Percentiles rank a stretch among this genome's conserved stretches.
phyloP scores from a whole-genome alignment of 2,329 filamentous ascomycete genomes.

The Colletotrichum sp. region DNA sequence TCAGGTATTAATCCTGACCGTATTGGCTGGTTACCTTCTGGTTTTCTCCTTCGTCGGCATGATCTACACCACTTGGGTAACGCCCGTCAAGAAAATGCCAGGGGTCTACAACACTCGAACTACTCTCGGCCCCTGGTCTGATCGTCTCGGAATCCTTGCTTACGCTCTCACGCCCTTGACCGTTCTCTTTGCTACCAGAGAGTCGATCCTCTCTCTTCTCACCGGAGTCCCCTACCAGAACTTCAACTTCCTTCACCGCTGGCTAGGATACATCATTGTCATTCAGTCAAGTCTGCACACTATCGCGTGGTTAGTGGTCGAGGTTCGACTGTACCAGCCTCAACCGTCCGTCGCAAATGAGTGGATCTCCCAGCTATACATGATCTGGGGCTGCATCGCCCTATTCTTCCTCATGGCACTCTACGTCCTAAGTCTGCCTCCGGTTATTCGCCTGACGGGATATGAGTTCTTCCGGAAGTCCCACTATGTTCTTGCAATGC shows the following conservation, averaged over 20 bases:
- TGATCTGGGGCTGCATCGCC: conserved; percentile 76
- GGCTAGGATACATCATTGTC: conserved; percentile 77
- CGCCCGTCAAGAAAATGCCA: conserved; percentile 64
- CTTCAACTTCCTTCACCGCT: conserved; percentile 80
- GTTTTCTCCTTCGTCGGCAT: conserved; percentile 76
- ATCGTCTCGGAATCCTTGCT: conserved; percentile 74
- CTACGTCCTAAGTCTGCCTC: conserved; percentile 60
- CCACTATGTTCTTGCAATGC: conserved; percentile 74
- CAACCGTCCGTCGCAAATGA: conserved; percentile 63
- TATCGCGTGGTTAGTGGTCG: conserved; percentile 72
- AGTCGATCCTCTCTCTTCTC: conserved; percentile 71
- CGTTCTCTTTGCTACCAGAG: conserved; percentile 68
- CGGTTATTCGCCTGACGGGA: conserved; percentile 68
- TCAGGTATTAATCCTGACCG: conserved; percentile 66
- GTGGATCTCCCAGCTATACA: conserved; percentile 70
- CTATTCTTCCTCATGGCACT: conserved; percentile 68
- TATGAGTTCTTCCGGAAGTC: conserved; percentile 80
- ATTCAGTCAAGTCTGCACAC: conserved; percentile 73
- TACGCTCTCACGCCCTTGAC: conserved; percentile 78
- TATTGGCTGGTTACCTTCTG: conserved; percentile 66
- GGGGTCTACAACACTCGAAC: conserved; percentile 68
- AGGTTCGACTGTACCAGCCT: conserved; percentile 72
- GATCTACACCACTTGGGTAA: conserved; percentile 71
- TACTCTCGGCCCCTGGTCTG: conserved; percentile 69
- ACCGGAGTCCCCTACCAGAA: conserved; percentile 78